phyloP scores from a whole-genome alignment of 768 basidiomycete species.

The Russula sp. region DNA sequence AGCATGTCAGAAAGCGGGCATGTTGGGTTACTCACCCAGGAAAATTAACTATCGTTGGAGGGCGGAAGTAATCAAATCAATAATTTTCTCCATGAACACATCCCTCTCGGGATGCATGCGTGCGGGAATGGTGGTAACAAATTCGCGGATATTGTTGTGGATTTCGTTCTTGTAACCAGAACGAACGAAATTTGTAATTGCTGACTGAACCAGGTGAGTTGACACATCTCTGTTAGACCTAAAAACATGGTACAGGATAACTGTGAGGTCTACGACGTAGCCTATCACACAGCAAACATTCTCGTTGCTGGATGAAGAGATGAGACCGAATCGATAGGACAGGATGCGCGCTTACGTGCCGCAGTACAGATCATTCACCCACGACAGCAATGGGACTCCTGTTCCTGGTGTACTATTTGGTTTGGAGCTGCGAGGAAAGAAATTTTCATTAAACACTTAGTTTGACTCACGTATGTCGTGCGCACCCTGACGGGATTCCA shows the following conservation, averaged over 20 bases:
- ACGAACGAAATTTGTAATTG: background rate
- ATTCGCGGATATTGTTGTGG: background rate
- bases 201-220: background rate
- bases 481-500: background rate
- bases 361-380: background rate
- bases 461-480: background rate
- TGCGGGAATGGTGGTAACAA: background rate
- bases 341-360: background rate
- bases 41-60: background rate
- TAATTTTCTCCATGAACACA: background rate
- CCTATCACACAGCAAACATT: conserved; percentile 5
- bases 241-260: background rate
- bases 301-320: background rate
- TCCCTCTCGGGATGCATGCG: background rate
- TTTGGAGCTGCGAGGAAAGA: too few species aligned
- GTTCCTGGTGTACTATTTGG: background rate
- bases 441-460: background rate
- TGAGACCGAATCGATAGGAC: background rate
- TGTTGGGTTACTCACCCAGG: background rate
- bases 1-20: background rate
- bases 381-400: background rate
- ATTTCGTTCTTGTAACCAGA: background rate
- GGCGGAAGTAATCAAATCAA: background rate
- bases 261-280: conserved; percentile 10
- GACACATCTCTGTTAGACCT: background rate